Evolutionary conservation across 148 eudicot species (phyloP), one percentile per base, ranked within the genome.

Genomic region (Dysphania ambrosioides): DNA sequence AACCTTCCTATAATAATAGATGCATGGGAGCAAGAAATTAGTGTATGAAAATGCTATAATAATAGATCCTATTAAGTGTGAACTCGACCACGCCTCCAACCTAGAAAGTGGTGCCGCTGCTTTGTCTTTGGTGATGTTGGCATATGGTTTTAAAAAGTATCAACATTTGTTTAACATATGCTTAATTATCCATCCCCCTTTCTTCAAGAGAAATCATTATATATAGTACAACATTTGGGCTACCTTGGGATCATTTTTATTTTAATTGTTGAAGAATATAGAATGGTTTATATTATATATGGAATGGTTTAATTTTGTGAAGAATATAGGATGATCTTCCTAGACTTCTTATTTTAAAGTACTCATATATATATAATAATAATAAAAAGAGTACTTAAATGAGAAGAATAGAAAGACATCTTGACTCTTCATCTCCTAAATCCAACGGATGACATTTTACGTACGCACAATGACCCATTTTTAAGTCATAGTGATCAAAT

Each of bases 41-140:
- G 23, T 58, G 42, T 38, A 4, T 38, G 42, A 18, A 2, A 31
- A 29, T 5, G 18, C 7, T 1, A 62, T 13, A 11, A 60, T 27
- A 7, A 60, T 27, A 2, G 29, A 60, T 27, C 21, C 31, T 16
- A 19, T 61, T n/a, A 19, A 32, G 21, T 63, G 67, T 34, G 42
- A 63, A 63, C 67, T 63, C 67, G 67, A 63, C 67, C 36, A 63
- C 40, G 67, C 41, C 41, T 34, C 41, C 18, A 32, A 63, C 24
- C 40, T 63, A 63, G 36, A 63, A 63, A 63, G 40, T 62, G 66
- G 40, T 63, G 67, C 3, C 34, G 26, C 67, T 63, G 32, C 41
- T 63, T 63, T 63, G 67, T 63, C 67, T 63, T 63, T 32, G 67
- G 67, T 63, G 67, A 18, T 63, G 67, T 63, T 32, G 67, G 41